Evolutionary conservation across 805 yeast species (phyloP).

Genomic region (Jamesozyma piceae): DNA sequence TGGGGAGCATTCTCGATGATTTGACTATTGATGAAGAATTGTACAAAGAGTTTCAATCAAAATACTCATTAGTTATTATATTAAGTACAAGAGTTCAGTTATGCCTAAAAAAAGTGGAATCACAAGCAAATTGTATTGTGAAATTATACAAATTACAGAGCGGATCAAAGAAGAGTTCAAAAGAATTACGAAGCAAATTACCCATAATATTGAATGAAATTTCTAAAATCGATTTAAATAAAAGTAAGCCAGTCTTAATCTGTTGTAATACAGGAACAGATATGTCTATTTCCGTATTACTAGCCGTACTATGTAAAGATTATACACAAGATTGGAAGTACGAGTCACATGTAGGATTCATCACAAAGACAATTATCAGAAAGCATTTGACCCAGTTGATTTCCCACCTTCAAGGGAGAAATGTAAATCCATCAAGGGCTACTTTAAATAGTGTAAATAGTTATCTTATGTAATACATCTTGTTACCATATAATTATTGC

Average conservation of each 20-base stretch:
- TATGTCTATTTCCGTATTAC: constrained; percentile 50
- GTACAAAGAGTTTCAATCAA: constrained; percentile 4
- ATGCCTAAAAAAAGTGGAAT: background rate
- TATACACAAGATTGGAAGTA: constrained; percentile 37
- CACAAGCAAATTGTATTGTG: constrained; percentile 1
- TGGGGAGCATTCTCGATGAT: constrained; percentile 16
- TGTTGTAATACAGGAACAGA: constrained; percentile 61
- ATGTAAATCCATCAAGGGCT: constrained; percentile 66
- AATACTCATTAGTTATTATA: constrained; percentile 13
- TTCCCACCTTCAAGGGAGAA: constrained; percentile 31
- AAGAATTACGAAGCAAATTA: constrained; percentile 42
- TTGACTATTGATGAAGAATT: constrained; percentile 7
- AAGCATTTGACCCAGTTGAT: constrained; percentile 46
- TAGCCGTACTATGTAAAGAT: constrained; percentile 41
- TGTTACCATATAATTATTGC: too few species aligned
- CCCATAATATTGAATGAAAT: constrained; percentile 33
- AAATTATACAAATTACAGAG: constrained; percentile 22
- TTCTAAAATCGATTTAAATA: constrained; percentile 6
- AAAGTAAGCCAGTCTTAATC: constrained; percentile 31
- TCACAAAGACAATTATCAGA: constrained; percentile 45
- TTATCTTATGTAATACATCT: constrained; percentile 36
- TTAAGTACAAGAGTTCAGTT: constrained; percentile 11
- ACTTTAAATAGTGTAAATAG: constrained; percentile 65
- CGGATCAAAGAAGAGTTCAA: constrained; percentile 57
- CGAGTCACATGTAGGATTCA: constrained; percentile 5